Evolutionary conservation across 169 alveolate genomes (phyloP).

Genomic region (Toxoplasma gondii): DNA sequence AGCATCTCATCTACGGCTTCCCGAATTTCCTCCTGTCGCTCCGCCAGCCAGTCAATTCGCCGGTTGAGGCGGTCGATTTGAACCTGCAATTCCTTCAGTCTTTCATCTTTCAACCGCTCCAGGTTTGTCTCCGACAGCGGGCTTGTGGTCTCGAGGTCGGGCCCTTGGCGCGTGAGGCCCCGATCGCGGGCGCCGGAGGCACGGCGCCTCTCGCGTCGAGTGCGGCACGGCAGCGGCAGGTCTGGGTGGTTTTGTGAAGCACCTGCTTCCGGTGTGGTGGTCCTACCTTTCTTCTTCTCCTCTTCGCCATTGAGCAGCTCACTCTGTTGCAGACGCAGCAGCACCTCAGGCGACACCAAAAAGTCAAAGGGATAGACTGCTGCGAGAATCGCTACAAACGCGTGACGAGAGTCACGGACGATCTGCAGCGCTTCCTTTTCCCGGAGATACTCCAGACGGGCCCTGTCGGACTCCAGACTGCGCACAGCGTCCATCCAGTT

Average conservation of each 20-base stretch:
- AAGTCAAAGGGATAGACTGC: slow-evolving; percentile 10
- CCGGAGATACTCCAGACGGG: neutral
- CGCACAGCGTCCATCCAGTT: neutral
- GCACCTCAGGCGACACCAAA: neutral
- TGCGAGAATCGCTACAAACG: neutral
- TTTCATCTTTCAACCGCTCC: neutral
- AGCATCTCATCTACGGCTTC: neutral
- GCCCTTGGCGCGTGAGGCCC: no score
- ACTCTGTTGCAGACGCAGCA: neutral
- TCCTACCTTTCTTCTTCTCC: neutral
- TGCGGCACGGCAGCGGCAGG: no score
- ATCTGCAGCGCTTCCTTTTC: neutral
- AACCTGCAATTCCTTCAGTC: neutral
- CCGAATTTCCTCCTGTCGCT: neutral
- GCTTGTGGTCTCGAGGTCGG: no score
- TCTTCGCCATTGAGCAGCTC: neutral
- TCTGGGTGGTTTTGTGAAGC: neutral
- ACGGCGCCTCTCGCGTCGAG: no score
- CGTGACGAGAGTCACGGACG: neutral
- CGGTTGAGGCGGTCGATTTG: slow-evolving; percentile 14
- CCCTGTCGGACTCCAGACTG: neutral
- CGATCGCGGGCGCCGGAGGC: no score
- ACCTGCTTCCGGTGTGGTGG: neutral
- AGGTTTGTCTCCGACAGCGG: neutral
- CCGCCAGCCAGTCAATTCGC: neutral